These are phyloP conservation scores for Neofusicoccum cordaticola DNA, from an alignment of 2,329 filamentous ascomycete species.

Conservation along the genomic window DNA sequence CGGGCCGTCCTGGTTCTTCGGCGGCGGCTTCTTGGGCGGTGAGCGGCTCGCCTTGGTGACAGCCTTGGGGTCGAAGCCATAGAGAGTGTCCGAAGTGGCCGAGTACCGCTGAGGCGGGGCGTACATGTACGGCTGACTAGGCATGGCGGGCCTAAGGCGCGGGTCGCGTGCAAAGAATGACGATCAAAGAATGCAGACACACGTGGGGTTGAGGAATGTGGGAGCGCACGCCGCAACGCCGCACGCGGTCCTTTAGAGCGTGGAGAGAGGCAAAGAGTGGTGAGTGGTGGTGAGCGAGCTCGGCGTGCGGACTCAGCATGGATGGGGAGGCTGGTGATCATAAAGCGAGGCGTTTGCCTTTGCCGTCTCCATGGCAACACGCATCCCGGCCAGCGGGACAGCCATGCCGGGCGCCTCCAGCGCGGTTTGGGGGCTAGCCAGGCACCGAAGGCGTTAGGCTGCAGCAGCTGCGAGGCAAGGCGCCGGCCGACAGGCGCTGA, in stretches of 20 bases:
- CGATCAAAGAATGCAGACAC: not conserved
- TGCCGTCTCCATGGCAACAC: slow-evolving; percentile 7
- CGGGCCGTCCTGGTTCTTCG: slow-evolving; percentile 69
- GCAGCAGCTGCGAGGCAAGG: too few relatives aligned
- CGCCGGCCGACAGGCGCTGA: not conserved
- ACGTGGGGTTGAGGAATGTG: not conserved
- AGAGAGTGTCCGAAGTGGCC: slow-evolving; percentile 50
- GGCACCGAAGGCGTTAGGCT: slow-evolving; percentile 6
- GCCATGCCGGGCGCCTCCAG: not conserved
- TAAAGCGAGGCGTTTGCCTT: not conserved
- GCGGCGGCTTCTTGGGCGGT: slow-evolving; percentile 43
- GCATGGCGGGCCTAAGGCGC: slow-evolving; percentile 34
- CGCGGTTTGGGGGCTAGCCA: not conserved
- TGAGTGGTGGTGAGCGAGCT: not conserved
- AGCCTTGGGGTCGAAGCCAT: slow-evolving; percentile 80
- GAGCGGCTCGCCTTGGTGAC: slow-evolving; percentile 76
- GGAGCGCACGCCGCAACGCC: not conserved
- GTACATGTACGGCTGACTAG: slow-evolving; percentile 71
- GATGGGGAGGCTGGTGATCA: slow-evolving; percentile 10
- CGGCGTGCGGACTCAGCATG: not conserved
- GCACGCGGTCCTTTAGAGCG: not conserved
- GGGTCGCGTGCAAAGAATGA: slow-evolving; percentile 27
- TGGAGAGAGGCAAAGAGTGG: not conserved
- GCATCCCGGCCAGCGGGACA: not conserved
- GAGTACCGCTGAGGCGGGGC: slow-evolving; percentile 51